Percentiles rank a stretch among this genome's conserved stretches.
These are phyloP conservation scores for Trichoderma gracile DNA, from an alignment of 2,329 filamentous ascomycete species.

Conservation along the genomic window DNA sequence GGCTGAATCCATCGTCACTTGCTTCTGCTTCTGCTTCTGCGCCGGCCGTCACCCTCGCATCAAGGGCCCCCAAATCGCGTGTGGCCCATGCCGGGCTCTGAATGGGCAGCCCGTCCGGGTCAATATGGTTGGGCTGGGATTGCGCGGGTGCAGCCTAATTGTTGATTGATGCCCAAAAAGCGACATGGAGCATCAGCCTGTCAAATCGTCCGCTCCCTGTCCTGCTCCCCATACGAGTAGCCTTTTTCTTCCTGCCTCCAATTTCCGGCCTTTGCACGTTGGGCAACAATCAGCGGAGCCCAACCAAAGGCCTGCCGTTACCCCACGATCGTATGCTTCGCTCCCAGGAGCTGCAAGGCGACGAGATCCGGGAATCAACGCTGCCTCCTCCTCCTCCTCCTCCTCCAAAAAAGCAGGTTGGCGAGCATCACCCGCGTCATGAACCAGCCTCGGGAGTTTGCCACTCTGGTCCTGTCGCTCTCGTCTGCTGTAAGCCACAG, in stretches of 20 bases:
- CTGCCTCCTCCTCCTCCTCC: slow-evolving; percentile 13
- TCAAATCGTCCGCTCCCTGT: slow-evolving; percentile 13
- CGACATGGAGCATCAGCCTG: slow-evolving; percentile 5
- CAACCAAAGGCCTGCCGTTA: slow-evolving; percentile 25
- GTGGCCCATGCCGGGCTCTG: slow-evolving; percentile 23
- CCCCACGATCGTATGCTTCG: slow-evolving; percentile 25
- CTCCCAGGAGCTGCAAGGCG: slow-evolving; percentile 23
- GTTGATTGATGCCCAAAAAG: slow-evolving; percentile 24
- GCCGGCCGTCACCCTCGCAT: slow-evolving; percentile 9
- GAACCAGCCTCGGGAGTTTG: slow-evolving; percentile 24
- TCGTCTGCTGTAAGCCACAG: slow-evolving; percentile 17
- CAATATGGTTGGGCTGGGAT: slow-evolving; percentile 23
- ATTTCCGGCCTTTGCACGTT: slow-evolving; percentile 19
- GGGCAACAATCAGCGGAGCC: slow-evolving; percentile 27
- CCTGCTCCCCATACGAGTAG: neutral
- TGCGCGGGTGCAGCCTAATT: slow-evolving; percentile 23
- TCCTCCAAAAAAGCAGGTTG: slow-evolving; percentile 23
- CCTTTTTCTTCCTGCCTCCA: slow-evolving; percentile 10
- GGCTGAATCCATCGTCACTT: slow-evolving; percentile 17
- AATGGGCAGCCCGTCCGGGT: slow-evolving; percentile 22
- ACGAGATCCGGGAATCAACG: slow-evolving; percentile 18
- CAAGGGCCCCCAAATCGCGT: neutral
- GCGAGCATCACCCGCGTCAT: slow-evolving; percentile 23
- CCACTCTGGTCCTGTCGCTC: slow-evolving; percentile 19
- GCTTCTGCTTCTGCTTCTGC: neutral